These are phyloP conservation scores for Keithomyces neogunnii DNA, from an alignment of 2,329 filamentous ascomycete species.

Conservation along the genomic window DNA sequence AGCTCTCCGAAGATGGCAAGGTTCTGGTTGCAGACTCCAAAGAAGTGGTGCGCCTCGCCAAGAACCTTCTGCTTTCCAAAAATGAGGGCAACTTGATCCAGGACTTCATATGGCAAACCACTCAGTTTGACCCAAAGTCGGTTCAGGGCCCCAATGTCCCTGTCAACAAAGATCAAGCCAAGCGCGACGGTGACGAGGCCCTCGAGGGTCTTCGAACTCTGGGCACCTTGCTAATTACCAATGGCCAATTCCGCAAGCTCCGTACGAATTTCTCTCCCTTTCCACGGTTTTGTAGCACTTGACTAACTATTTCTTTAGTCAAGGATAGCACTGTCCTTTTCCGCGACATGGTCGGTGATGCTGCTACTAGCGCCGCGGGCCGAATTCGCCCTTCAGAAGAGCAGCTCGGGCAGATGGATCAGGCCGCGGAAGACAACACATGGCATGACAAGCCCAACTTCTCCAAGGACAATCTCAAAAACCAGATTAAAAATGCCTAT, in stretches of 20 bases:
- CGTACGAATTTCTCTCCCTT: conserved; percentile 42
- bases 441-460: conserved; percentile 86
- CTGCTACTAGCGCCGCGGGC: conserved; percentile 68
- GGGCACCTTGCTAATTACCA: conserved; percentile 83
- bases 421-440: conserved; percentile 79
- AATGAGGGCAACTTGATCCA: conserved; percentile 92
- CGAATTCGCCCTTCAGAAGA: conserved; percentile 73
- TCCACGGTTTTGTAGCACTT: neutral
- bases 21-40: conserved; percentile 69
- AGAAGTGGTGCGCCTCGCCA: conserved; percentile 75
- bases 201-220: conserved; percentile 80
- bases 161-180: conserved; percentile 65
- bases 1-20: conserved; percentile 76
- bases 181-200: conserved; percentile 76
- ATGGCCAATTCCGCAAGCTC: conserved; percentile 91
- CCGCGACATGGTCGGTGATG: conserved; percentile 87
- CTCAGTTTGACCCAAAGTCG: conserved; percentile 59
- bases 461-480: conserved; percentile 59
- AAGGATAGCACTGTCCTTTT: conserved; percentile 73
- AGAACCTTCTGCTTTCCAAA: conserved; percentile 80
- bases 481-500: conserved; percentile 57
- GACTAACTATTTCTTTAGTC: conserved; percentile 33
- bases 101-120: conserved; percentile 93
- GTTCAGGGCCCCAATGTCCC: conserved; percentile 56
- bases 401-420: conserved; percentile 66